A percentile compares a stretch with the other conserved stretches of the same genome.
Evolutionary conservation across 768 basidiomycete species (phyloP).

Genomic region (Pulveroboletus ravenelii): DNA sequence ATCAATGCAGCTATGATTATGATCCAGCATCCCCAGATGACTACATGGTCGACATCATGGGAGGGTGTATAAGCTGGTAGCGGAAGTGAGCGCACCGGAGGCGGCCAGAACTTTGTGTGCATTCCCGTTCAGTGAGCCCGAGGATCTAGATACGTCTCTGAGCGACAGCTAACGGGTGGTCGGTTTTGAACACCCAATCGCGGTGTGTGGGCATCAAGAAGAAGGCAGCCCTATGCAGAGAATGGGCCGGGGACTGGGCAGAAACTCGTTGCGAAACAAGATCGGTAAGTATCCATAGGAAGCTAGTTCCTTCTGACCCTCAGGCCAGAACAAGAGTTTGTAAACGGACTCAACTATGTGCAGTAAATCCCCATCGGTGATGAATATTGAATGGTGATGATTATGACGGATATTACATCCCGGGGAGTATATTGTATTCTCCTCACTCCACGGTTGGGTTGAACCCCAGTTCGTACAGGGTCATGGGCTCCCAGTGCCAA

Average conservation of each 20-base stretch:
- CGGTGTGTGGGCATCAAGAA: too few species aligned
- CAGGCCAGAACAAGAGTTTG: conserved; percentile 6
- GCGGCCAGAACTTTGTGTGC: conserved; percentile 8
- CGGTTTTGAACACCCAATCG: conserved; percentile 16
- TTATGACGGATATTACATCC: too few species aligned
- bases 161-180: background rate
- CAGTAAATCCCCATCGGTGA: too few species aligned
- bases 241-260: conserved; percentile 10
- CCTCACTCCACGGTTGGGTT: background rate
- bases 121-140: conserved; percentile 12
- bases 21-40: too few species aligned
- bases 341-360: too few species aligned
- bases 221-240: conserved; percentile 3
- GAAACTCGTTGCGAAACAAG: conserved; percentile 23
- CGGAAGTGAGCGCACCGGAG: conserved; percentile 4
- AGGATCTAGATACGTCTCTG: background rate
- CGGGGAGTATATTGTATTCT: background rate
- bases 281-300: conserved; percentile 10
- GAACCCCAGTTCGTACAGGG: background rate
- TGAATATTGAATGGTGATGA: too few species aligned
- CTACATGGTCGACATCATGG: too few species aligned
- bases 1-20: too few species aligned
- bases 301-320: background rate
- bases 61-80: conserved; percentile 3
- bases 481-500: too few species aligned